Percentiles rank a stretch among this genome's conserved stretches.
Evolutionary conservation across 176 grass and related monocot genomes (phyloP).

Genomic region (Zoysia japonica): DNA sequence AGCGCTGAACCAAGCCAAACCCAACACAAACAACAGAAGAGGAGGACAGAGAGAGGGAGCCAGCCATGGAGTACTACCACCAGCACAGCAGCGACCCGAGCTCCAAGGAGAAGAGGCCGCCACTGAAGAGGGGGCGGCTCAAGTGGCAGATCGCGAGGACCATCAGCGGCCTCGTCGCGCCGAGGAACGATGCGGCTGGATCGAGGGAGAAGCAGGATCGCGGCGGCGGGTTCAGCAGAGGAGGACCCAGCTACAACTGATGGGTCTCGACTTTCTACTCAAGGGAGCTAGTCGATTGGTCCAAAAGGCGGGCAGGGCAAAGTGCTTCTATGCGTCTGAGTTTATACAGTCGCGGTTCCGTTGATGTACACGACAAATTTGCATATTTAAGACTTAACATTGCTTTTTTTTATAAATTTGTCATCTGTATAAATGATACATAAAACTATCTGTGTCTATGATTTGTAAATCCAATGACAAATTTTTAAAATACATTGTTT

Average conservation of each 20-base stretch:
- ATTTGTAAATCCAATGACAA: no score
- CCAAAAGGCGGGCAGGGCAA: neutral
- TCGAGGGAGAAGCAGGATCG: neutral
- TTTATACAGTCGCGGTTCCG: neutral
- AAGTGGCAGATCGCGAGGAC: constrained; percentile 47
- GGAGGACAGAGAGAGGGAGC: neutral
- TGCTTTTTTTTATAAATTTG: no score
- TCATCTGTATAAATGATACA: no score
- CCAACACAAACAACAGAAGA: neutral
- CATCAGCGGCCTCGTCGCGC: constrained; percentile 34
- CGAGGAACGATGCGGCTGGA: constrained; percentile 2
- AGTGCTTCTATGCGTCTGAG: neutral
- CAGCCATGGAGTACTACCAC: constrained; percentile 38
- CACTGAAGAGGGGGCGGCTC: constrained; percentile 43
- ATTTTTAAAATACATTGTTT: no score
- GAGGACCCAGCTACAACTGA: constrained; percentile 32
- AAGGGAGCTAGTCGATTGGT: neutral
- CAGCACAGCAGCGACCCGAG: neutral
- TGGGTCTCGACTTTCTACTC: neutral
- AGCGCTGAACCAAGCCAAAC: neutral
- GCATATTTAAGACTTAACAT: no score
- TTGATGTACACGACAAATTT: neutral
- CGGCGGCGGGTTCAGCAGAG: constrained; percentile 25
- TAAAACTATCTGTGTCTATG: no score
- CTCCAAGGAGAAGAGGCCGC: constrained; percentile 49